These are phyloP conservation scores for Chlamydomonas urium DNA, from an alignment of 139 green algal genomes.

Conservation along the genomic window DNA sequence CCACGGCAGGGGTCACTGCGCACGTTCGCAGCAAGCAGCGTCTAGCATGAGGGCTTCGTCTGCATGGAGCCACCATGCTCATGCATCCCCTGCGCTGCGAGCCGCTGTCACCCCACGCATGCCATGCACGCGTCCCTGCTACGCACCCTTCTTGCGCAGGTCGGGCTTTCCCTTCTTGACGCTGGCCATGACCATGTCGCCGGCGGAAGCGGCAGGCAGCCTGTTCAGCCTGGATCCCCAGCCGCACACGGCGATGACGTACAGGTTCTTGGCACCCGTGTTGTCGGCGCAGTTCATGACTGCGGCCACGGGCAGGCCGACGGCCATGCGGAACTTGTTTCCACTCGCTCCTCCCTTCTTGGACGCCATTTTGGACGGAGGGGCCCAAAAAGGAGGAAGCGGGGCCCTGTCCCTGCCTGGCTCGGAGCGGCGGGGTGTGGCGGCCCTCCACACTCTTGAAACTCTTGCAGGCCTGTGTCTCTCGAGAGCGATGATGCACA, in stretches of 20 bases:
- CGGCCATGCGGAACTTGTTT: conserved; percentile 98
- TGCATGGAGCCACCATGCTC: conserved; percentile 2
- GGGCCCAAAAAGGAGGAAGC: neutral
- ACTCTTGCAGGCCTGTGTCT: too few relatives aligned
- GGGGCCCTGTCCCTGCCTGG: too few relatives aligned
- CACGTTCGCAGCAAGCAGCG: too few relatives aligned
- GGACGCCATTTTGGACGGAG: conserved; percentile 38
- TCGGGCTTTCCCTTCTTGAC: conserved; percentile 99
- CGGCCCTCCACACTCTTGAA: too few relatives aligned
- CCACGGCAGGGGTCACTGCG: conserved; percentile 81
- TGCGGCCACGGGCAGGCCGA: conserved; percentile 92
- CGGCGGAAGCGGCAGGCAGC: conserved; percentile 79
- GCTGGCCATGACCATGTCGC: conserved; percentile 99
- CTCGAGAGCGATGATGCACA: too few relatives aligned
- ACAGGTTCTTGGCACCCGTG: conserved; percentile 98
- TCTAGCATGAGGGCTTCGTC: too few relatives aligned
- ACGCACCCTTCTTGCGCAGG: conserved; percentile 95
- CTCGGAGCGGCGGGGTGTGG: too few relatives aligned
- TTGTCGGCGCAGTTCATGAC: conserved; percentile 99
- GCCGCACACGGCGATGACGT: conserved; percentile 93
- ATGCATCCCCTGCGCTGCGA: neutral
- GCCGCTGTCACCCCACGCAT: neutral
- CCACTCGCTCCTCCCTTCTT: conserved; percentile 61
- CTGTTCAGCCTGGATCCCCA: conserved; percentile 95
- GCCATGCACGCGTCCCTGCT: too few relatives aligned